A percentile compares a stretch with the other conserved stretches of the same genome.
phyloP scores from a whole-genome alignment of 2,329 filamentous ascomycete genomes.

The Colletotrichum acutatum region DNA sequence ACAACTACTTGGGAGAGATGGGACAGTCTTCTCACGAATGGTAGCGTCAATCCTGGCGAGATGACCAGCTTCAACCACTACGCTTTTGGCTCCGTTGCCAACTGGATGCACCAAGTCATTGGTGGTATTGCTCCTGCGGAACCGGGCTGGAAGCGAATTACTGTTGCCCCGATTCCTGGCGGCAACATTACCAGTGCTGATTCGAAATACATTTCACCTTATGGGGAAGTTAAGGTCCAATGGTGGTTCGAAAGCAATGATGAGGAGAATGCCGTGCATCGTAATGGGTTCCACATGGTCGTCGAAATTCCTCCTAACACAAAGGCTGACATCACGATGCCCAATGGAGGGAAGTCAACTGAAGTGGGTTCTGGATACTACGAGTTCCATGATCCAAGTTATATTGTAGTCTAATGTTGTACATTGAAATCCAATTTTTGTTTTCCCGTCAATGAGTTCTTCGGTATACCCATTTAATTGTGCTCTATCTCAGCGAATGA shows the following conservation, averaged over 20 bases:
- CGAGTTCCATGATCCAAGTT: constrained; percentile 20
- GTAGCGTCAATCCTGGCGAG: constrained; percentile 54
- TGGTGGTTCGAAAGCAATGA: constrained; percentile 42
- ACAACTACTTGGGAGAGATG: constrained; percentile 64
- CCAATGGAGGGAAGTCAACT: constrained; percentile 10
- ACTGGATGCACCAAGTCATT: constrained; percentile 57
- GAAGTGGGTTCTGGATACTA: constrained; percentile 30
- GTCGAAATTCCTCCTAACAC: constrained; percentile 23
- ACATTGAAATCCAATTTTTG: neutral
- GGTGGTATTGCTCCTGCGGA: constrained; percentile 52
- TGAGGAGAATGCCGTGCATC: constrained; percentile 17
- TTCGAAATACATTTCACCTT: constrained; percentile 44
- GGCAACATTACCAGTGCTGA: constrained; percentile 48
- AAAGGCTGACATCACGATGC: constrained; percentile 27
- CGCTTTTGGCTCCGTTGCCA: constrained; percentile 58
- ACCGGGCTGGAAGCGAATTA: constrained; percentile 52
- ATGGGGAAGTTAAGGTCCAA: constrained; percentile 43
- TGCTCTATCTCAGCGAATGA: neutral
- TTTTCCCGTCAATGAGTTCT: neutral
- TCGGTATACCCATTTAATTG: neutral
- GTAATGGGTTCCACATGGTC: constrained; percentile 28
- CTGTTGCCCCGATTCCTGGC: constrained; percentile 48
- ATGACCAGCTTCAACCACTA: constrained; percentile 66
- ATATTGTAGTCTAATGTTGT: neutral
- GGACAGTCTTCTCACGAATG: constrained; percentile 58